Percentiles rank a stretch among this genome's conserved stretches.
Conservation (phyloP, 768 basidiomycete species). For the Sporobolomyces pararoseus region DNA sequence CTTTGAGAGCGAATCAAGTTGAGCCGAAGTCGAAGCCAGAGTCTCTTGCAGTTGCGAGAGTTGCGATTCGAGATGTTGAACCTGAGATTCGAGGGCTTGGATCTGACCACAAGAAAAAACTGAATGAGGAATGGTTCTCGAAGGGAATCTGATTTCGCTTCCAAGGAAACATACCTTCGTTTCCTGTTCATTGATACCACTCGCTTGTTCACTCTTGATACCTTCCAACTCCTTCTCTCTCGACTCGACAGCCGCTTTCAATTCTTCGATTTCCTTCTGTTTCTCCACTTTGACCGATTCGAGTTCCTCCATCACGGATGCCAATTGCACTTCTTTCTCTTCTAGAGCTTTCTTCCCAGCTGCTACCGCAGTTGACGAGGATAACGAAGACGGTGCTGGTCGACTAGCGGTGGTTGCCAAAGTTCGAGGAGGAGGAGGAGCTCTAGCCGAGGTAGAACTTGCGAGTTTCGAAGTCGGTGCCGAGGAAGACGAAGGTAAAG, state of each 20-base stretch:
- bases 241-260: neutral
- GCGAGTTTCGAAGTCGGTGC: neutral
- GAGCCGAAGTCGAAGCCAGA: neutral
- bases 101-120: neutral
- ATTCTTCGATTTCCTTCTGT: slow-evolving; percentile 3
- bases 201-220: neutral
- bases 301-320: neutral
- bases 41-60: neutral
- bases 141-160: too few relatives aligned
- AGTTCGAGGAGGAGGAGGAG: neutral
- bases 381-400: neutral
- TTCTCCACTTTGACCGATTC: neutral
- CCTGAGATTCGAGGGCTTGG: neutral
- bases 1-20: neutral
- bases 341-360: neutral
- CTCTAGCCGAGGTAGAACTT: neutral
- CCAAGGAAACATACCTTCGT: neutral
- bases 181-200: neutral
- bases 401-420: neutral
- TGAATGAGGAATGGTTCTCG: too few relatives aligned
- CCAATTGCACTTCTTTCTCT: neutral
- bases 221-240: neutral
- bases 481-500: slow-evolving; percentile 3
- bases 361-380: neutral
- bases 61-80: neutral